phyloP scores from a whole-genome alignment of 2,329 filamentous ascomycete genomes.

The Cyphellophora attinorum region DNA sequence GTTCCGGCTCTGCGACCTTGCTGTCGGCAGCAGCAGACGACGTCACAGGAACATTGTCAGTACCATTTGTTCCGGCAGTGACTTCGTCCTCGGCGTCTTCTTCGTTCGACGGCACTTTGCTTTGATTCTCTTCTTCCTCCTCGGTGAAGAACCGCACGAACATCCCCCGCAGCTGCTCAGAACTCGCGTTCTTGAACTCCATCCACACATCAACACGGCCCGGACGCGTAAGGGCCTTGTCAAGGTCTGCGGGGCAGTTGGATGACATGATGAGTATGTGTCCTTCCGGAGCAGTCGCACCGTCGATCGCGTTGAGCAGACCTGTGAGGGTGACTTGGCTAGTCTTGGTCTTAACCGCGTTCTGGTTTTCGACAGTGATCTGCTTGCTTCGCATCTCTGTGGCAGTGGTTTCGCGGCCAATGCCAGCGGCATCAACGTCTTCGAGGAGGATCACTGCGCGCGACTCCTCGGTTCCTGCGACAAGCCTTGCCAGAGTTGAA shows the following conservation, averaged over 20 bases:
- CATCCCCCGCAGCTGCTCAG: conserved; percentile 13
- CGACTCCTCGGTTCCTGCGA: no score
- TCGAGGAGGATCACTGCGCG: no score
- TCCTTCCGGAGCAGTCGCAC: conserved; percentile 68
- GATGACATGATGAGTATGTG: conserved; percentile 74
- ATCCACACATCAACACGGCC: conserved; percentile 63
- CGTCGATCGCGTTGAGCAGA: conserved; percentile 73
- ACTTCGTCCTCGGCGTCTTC: neutral
- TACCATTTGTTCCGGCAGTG: no score
- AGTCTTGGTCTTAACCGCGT: conserved; percentile 5
- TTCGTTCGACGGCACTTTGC: no score
- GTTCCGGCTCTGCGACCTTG: no score
- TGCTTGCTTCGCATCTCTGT: no score
- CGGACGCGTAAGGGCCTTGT: conserved; percentile 62
- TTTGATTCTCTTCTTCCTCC: neutral
- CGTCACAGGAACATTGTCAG: no score
- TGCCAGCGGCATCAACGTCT: conserved; percentile 54
- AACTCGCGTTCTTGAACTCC: conserved; percentile 32
- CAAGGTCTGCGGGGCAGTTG: conserved; percentile 62
- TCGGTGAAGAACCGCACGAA: conserved; percentile 21
- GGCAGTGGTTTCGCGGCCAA: conserved; percentile 25
- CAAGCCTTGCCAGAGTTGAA: conserved; percentile 52
- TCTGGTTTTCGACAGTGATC: no score
- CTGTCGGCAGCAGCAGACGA: no score
- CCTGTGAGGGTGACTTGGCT: conserved; percentile 56